Evolutionary conservation across 2,329 filamentous ascomycete species (phyloP).

Genomic region (Sclerotinia nivalis): DNA sequence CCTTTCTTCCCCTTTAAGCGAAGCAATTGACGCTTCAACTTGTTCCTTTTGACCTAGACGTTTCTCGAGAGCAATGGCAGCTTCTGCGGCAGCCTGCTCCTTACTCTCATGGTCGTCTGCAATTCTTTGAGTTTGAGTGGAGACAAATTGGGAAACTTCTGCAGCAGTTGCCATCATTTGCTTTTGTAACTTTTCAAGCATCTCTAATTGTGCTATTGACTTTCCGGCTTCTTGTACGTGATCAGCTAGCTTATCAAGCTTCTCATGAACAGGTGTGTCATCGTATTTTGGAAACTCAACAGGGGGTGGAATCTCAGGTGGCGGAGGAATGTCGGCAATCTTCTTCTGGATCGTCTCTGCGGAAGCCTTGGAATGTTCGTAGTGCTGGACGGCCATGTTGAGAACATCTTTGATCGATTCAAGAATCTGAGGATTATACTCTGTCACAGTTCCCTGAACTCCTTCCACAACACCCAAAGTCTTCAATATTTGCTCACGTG

Average conservation of each 20-base stretch:
- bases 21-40: slow-evolving; percentile 53
- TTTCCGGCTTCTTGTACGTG: slow-evolving; percentile 67
- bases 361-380: slow-evolving; percentile 77
- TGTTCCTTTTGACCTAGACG: slow-evolving; percentile 66
- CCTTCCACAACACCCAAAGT: slow-evolving; percentile 71
- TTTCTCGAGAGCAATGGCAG: slow-evolving; percentile 77
- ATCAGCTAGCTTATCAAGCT: slow-evolving; percentile 58
- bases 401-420: slow-evolving; percentile 85
- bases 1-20: slow-evolving; percentile 60
- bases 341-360: slow-evolving; percentile 56
- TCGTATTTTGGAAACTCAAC: slow-evolving; percentile 63
- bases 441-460: slow-evolving; percentile 74
- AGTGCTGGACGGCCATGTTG: slow-evolving; percentile 79
- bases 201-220: slow-evolving; percentile 73
- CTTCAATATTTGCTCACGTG: slow-evolving; percentile 77
- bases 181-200: slow-evolving; percentile 84
- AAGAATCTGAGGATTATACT: slow-evolving; percentile 86
- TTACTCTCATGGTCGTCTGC: slow-evolving; percentile 76
- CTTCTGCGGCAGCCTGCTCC: slow-evolving; percentile 77
- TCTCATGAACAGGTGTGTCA: slow-evolving; percentile 59
- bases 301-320: slow-evolving; percentile 58
- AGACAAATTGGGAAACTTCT: slow-evolving; percentile 81
- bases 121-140: slow-evolving; percentile 72
- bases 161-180: slow-evolving; percentile 82
- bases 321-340: slow-evolving; percentile 54